Conservation (phyloP, 257 asterid species). For the Coffea canephora region DNA sequence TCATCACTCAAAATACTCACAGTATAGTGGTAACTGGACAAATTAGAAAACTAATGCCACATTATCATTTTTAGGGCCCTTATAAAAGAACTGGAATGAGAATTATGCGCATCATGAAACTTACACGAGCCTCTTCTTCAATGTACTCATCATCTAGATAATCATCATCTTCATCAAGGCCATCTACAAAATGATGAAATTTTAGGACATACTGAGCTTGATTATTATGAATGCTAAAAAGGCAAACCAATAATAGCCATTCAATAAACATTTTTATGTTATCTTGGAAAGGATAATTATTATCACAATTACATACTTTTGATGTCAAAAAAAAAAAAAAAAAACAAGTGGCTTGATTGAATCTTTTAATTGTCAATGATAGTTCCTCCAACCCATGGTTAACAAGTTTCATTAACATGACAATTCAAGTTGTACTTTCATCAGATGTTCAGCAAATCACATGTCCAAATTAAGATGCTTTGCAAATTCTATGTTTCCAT, state of each 20-base stretch:
- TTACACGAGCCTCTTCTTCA: slow-evolving; percentile 63
- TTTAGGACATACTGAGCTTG: neutral
- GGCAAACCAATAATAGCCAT: neutral
- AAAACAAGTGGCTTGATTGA: neutral
- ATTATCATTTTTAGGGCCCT: neutral
- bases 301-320: neutral
- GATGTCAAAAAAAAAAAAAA: no score
- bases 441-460: neutral
- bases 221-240: neutral
- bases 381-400: neutral
- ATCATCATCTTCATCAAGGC: slow-evolving; percentile 52
- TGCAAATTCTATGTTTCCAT: neutral
- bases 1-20: neutral
- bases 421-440: neutral
- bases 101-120: slow-evolving; percentile 18
- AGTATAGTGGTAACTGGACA: no score
- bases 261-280: neutral
- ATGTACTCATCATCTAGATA: slow-evolving; percentile 55
- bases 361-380: neutral
- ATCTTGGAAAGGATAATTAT: neutral
- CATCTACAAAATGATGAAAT: slow-evolving; percentile 33
- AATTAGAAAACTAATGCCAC: neutral
- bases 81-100: neutral
- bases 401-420: neutral
- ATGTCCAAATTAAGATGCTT: neutral